Percentiles rank a stretch among this genome's conserved stretches.
phyloP scores from a whole-genome alignment of 1,284 basidiomycete species.

The Ustilago loliicola region DNA sequence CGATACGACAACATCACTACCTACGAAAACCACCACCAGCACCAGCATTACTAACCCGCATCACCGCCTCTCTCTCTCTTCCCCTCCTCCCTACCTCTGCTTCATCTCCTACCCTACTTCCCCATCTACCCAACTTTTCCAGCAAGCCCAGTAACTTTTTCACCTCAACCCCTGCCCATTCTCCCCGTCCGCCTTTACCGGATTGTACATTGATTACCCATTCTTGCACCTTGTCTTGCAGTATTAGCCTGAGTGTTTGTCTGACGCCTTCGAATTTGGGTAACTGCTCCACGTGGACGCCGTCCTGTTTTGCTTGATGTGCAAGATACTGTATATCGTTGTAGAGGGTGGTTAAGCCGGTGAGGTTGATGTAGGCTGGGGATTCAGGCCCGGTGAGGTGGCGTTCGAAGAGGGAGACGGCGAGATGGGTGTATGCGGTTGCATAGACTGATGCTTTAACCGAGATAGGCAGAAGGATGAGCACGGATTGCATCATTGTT shows the following conservation, averaged over 20 bases:
- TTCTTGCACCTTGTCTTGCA: slow-evolving; percentile 84
- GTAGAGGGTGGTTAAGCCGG: slow-evolving; percentile 26
- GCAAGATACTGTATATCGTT: slow-evolving; percentile 54
- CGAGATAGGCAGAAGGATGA: slow-evolving; percentile 79
- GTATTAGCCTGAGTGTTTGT: slow-evolving; percentile 73
- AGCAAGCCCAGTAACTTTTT: slow-evolving; percentile 34
- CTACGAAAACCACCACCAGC: not conserved
- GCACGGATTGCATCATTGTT: slow-evolving; percentile 92
- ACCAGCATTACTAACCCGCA: slow-evolving; percentile 5
- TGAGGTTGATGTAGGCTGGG: slow-evolving; percentile 14
- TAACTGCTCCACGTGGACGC: not conserved
- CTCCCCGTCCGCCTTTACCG: slow-evolving; percentile 17
- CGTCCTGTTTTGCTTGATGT: slow-evolving; percentile 40
- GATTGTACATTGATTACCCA: slow-evolving; percentile 73
- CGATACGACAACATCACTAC: not conserved
- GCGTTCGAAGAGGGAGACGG: slow-evolving; percentile 84
- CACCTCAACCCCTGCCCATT: slow-evolving; percentile 23
- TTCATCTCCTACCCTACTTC: not conserved
- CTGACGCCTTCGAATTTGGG: not conserved
- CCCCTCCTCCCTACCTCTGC: slow-evolving; percentile 20
- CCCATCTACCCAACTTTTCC: slow-evolving; percentile 31
- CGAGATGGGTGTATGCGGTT: slow-evolving; percentile 86
- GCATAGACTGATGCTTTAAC: slow-evolving; percentile 90
- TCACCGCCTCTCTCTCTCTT: slow-evolving; percentile 14
- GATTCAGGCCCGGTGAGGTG: slow-evolving; percentile 43